These are phyloP conservation scores for Lipomyces kockii DNA, from an alignment of 805 yeast species.

Conservation along the genomic window DNA sequence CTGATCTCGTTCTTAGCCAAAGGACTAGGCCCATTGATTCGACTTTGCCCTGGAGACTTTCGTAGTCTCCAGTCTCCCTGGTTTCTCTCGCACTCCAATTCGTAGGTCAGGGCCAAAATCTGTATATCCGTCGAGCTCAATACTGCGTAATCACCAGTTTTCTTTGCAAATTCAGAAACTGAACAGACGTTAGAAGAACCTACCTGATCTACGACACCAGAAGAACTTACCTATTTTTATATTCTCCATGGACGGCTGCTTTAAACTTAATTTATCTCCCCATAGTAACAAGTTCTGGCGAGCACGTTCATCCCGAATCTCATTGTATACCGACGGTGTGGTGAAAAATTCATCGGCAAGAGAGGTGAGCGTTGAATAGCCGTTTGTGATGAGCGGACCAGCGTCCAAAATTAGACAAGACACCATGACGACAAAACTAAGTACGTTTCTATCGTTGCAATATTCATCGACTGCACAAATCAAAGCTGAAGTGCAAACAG, in stretches of 20 bases:
- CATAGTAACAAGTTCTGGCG: constrained; percentile 78
- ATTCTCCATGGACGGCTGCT: constrained; percentile 75
- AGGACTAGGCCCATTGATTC: constrained; percentile 10
- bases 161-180: constrained; percentile 75
- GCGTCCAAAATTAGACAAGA: constrained; percentile 78
- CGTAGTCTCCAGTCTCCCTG: constrained; percentile 74
- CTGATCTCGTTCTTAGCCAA: neutral
- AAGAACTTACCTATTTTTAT: constrained; percentile 50
- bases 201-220: neutral
- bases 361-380: constrained; percentile 71
- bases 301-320: constrained; percentile 84
- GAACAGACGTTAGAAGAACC: constrained; percentile 25
- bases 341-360: constrained; percentile 77
- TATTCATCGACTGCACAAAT: neutral
- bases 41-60: constrained; percentile 64
- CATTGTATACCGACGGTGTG: constrained; percentile 88
- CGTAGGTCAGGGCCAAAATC: constrained; percentile 88
- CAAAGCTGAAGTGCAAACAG: neutral
- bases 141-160: constrained; percentile 91
- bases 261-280: constrained; percentile 67
- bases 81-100: constrained; percentile 73
- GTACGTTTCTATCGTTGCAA: neutral
- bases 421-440: neutral
- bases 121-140: constrained; percentile 90
- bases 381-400: constrained; percentile 88